Percentiles rank a stretch among this genome's conserved stretches.
phyloP scores from a whole-genome alignment of 2,329 filamentous ascomycete genomes.

The Aspergillus ibericus region DNA sequence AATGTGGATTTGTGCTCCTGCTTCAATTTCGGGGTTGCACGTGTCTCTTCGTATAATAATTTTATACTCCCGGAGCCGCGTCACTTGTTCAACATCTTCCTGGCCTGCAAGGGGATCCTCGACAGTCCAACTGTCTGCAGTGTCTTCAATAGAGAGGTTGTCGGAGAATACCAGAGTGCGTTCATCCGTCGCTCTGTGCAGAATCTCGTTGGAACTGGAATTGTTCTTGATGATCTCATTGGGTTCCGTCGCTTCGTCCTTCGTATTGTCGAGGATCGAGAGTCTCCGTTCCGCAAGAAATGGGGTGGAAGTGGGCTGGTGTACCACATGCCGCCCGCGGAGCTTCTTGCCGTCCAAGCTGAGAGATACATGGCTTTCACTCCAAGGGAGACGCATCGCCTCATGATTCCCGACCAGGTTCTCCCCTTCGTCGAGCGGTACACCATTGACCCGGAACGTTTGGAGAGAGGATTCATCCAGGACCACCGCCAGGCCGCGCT shows the following conservation, averaged over 20 bases:
- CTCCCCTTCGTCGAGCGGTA: conserved; percentile 30
- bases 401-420: conserved; percentile 15
- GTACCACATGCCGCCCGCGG: conserved; percentile 30
- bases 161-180: conserved; percentile 30
- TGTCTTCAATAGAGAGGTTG: conserved; percentile 25
- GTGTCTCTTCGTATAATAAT: conserved; percentile 14
- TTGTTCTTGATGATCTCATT: conserved; percentile 25
- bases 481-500: conserved; percentile 35
- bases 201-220: conserved; percentile 14
- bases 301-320: conserved; percentile 33
- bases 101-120: conserved; percentile 34
- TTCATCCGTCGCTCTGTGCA: conserved; percentile 29
- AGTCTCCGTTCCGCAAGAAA: conserved; percentile 24
- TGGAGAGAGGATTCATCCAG: conserved; percentile 28
- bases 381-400: conserved; percentile 15
- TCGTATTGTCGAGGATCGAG: conserved; percentile 24
- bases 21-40: conserved; percentile 27
- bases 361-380: conserved; percentile 38
- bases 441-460: conserved; percentile 14
- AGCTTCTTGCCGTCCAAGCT: conserved; percentile 33
- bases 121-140: conserved; percentile 29
- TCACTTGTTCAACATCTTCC: conserved; percentile 37
- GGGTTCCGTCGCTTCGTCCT: conserved; percentile 32
- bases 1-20: conserved; percentile 36
- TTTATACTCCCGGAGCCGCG: conserved; percentile 33